Evolutionary conservation across 306 rosid species (phyloP).

Genomic region (Lathyrus tuberosus): DNA sequence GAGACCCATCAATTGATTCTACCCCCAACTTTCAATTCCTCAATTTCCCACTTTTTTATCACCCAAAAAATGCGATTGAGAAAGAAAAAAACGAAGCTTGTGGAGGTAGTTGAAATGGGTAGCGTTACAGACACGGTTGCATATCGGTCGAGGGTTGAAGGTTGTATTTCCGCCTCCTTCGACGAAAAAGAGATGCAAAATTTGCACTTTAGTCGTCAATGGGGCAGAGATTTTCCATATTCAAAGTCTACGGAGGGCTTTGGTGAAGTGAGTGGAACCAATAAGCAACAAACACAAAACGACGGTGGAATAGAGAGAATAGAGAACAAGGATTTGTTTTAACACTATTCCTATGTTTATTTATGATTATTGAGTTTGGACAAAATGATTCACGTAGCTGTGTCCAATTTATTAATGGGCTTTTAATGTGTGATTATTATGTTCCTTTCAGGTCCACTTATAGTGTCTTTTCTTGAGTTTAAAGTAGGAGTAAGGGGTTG

Average conservation of each 20-base stretch:
- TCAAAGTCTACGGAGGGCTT: constrained; percentile 40
- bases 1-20: constrained; percentile 55
- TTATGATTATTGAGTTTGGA: neutral
- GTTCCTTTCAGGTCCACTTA: constrained; percentile 1
- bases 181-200: neutral
- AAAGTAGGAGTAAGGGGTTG: constrained; percentile 9
- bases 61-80: constrained; percentile 31
- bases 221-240: constrained; percentile 6
- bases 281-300: constrained; percentile 28
- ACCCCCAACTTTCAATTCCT: constrained; percentile 26
- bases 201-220: neutral
- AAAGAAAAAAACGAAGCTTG: constrained; percentile 29
- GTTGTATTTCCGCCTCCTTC: neutral
- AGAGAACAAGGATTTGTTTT: neutral
- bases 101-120: constrained; percentile 26
- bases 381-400: neutral
- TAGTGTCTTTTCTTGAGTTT: constrained; percentile 26
- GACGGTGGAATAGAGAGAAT: neutral
- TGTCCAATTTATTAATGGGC: constrained; percentile 39
- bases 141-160: constrained; percentile 17
- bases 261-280: constrained; percentile 16
- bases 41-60: constrained; percentile 17
- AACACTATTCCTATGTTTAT: neutral
- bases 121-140: constrained; percentile 31
- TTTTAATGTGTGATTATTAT: neutral